phyloP scores from a whole-genome alignment of 1,284 basidiomycete genomes.

The Cryptococcus deneoformans region DNA sequence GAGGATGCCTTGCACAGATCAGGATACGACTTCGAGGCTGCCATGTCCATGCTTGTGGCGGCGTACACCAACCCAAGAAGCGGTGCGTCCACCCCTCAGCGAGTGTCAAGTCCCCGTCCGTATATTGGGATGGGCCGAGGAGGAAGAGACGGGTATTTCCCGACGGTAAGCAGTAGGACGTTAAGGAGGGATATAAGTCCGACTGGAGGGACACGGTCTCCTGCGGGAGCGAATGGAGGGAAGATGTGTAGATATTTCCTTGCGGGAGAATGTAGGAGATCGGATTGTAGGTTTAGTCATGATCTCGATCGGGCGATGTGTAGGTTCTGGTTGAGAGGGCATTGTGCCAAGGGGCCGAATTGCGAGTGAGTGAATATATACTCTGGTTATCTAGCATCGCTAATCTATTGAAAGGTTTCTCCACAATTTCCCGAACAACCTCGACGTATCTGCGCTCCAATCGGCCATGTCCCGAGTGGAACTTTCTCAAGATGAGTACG shows the following conservation, averaged over 20 bases:
- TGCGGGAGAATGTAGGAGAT: slow-evolving; percentile 90
- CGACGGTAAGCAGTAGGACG: too few species aligned
- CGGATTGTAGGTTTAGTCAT: slow-evolving; percentile 95
- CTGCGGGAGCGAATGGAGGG: slow-evolving; percentile 22
- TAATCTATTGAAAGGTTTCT: slow-evolving; percentile 57
- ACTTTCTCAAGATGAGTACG: slow-evolving; percentile 53
- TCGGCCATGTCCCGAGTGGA: slow-evolving; percentile 68
- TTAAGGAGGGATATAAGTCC: too few species aligned
- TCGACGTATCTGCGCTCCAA: slow-evolving; percentile 51
- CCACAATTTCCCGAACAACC: slow-evolving; percentile 72
- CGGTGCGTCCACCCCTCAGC: too few species aligned
- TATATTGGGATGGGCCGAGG: too few species aligned
- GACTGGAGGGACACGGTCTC: slow-evolving; percentile 23
- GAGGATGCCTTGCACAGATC: slow-evolving; percentile 87
- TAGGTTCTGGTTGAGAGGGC: slow-evolving; percentile 96
- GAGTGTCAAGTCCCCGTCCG: not conserved
- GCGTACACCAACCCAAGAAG: slow-evolving; percentile 49
- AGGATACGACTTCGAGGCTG: slow-evolving; percentile 90
- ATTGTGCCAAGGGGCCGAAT: slow-evolving; percentile 88
- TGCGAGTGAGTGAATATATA: slow-evolving; percentile 44
- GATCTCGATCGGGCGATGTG: slow-evolving; percentile 90
- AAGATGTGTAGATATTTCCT: slow-evolving; percentile 95
- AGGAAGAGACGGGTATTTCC: too few species aligned
- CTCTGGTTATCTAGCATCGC: not conserved
- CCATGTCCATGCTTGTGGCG: slow-evolving; percentile 90